Evolutionary conservation across 2,329 filamentous ascomycete species (phyloP), one percentile per base, ranked within the genome.

Genomic region (Graphiopsis chlorocephala): DNA sequence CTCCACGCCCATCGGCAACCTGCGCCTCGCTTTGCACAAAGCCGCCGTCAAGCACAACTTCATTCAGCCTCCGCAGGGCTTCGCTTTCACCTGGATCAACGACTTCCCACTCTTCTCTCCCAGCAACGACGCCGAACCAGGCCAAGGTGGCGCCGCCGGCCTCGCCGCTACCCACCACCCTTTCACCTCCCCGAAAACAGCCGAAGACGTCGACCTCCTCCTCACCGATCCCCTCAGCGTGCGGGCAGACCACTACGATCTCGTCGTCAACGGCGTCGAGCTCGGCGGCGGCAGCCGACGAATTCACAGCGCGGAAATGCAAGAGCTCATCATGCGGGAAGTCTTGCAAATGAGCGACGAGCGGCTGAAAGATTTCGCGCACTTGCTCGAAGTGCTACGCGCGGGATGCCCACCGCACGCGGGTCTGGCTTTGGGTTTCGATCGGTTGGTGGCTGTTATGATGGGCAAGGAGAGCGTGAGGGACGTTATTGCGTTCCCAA

Each of bases 401-500:
- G 88, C 91, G 0, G 96, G 94, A 0, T 98, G 95, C 79, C 95
- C 95, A 14, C 96, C 95, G 0, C 95, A 99, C 75, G 93, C 95
- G 0, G 95, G 95, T 0, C 90, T 99, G 68, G 95, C 95, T 0
- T 81, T 99, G 17, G 95, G 95, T 0, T 97, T 97, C 75, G 95
- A 99, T 76, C 84, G 95, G 4, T 78, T 99, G 57, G 84, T 95
- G 45, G 90, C 94, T 0, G 81, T 97, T 0, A 85, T 99, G 82
- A 85, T 90, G 25, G 90, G 89, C 1, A 89, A 85, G 33, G 84
- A 90, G 12, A 93, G 90, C 1, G 90, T 99, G 3, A 83, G 91
- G 66, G 94, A 99, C 79, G 94, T 99, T 1, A 97, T 99, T 77
- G 93, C 93, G 0, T 99, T 99, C 74, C 96, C 95, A 0, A 99